These are phyloP conservation scores for Botrytis hyacinthi DNA, from an alignment of 2,329 filamentous ascomycete genomes.

Conservation along the genomic window DNA sequence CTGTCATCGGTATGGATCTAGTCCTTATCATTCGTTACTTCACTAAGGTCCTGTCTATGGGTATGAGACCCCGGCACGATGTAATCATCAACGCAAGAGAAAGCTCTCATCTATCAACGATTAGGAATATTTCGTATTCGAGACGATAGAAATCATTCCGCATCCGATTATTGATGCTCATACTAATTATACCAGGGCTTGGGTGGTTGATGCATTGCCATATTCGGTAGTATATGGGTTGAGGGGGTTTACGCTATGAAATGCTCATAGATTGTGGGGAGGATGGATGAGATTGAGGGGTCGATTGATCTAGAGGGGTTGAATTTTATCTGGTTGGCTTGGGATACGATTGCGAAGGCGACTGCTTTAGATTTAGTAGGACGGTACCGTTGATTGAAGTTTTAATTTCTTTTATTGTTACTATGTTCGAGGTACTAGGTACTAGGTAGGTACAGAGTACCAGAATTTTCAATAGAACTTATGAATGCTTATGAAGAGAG, in stretches of 20 bases:
- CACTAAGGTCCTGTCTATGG: conserved; percentile 44
- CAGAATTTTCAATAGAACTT: neutral
- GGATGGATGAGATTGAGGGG: conserved; percentile 21
- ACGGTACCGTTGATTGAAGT: conserved; percentile 12
- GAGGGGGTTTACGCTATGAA: conserved; percentile 49
- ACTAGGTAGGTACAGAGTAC: neutral
- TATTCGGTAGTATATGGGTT: conserved; percentile 48
- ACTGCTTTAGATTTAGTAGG: conserved; percentile 5
- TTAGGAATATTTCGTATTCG: neutral
- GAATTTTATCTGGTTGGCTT: conserved; percentile 18
- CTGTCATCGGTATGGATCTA: conserved; percentile 61
- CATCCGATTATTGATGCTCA: conserved; percentile 31
- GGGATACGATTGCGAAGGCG: conserved; percentile 3
- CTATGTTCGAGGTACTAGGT: too few relatives aligned
- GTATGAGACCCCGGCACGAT: conserved; percentile 49
- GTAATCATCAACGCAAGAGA: neutral
- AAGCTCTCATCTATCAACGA: too few relatives aligned
- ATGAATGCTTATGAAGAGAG: neutral
- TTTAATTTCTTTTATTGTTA: neutral
- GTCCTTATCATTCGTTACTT: conserved; percentile 26
- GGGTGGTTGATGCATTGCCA: conserved; percentile 32
- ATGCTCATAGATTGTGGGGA: conserved; percentile 49
- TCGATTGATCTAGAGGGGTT: conserved; percentile 1
- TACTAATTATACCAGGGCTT: conserved; percentile 26
- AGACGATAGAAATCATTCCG: conserved; percentile 31